These are phyloP conservation scores for Noccaea caerulescens DNA, from an alignment of 345 rosid genomes.

Conservation along the genomic window DNA sequence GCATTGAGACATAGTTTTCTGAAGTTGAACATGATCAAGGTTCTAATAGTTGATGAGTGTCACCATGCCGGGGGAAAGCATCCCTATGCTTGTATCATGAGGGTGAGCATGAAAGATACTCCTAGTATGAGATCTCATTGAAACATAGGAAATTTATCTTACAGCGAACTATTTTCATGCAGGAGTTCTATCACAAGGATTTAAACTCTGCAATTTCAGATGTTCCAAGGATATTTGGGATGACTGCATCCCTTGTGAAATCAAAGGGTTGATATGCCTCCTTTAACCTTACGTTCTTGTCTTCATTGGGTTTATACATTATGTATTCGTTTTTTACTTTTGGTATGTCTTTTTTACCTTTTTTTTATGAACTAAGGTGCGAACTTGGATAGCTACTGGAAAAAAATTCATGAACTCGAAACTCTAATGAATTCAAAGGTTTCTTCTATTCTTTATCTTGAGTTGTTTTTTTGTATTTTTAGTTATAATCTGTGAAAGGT, in stretches of 20 bases:
- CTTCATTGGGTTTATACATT: conserved; percentile 4
- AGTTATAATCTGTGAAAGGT: background rate
- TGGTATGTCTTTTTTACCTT: conserved; percentile 1
- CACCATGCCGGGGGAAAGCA: conserved; percentile 78
- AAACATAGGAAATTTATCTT: background rate
- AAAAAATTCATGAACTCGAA: conserved; percentile 66
- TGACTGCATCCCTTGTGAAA: conserved; percentile 94
- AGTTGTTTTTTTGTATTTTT: background rate
- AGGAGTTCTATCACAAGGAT: conserved; percentile 82
- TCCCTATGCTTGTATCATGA: conserved; percentile 83
- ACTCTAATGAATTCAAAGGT: conserved; percentile 85
- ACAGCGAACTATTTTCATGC: conserved; percentile 15
- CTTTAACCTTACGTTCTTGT: conserved; percentile 1
- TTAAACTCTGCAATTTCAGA: conserved; percentile 38
- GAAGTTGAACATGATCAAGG: conserved; percentile 61
- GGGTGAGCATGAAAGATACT: conserved; percentile 52
- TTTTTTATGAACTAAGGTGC: conserved; percentile 48
- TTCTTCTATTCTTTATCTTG: conserved; percentile 33
- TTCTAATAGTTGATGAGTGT: conserved; percentile 90
- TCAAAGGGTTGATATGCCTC: conserved; percentile 61
- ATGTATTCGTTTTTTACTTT: background rate
- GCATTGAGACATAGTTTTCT: conserved; percentile 74
- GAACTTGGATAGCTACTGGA: conserved; percentile 53
- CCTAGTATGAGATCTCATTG: conserved; percentile 2
- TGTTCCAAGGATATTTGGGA: conserved; percentile 85